Evolutionary conservation across 2,329 filamentous ascomycete species (phyloP), one percentile per base, ranked within the genome.

Genomic region (Apiospora marii): DNA sequence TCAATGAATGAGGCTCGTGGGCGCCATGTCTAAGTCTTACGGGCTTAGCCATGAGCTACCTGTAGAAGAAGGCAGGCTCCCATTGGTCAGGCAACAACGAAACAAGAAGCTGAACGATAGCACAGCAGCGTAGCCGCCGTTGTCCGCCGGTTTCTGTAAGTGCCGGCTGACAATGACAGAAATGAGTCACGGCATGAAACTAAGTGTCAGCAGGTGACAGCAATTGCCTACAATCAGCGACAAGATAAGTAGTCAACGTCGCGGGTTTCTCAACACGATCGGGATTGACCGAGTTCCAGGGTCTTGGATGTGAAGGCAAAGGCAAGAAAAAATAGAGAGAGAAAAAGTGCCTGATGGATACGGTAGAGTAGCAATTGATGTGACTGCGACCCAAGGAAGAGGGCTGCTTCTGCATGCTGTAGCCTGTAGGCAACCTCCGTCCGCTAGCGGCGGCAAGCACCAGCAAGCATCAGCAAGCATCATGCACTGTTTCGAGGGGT

Each of bases 361-460:
- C 46, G 14, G 46, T 22, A 48, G 16, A 48, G 46, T 48, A 22
- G 46, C 22, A 48, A 48, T 19, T 48, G 46, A 22, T 27, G n/a
- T 41, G 8, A 41, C 37, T 8, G 37, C 37, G 10, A 41, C 37
- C 10, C 37, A 41, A 10, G 37, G 37, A 41, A 41, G 37, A 41
- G 10, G 37, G 37, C 37, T 37, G 10, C 37, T 8, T 37, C 14
- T 48, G 46, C n/a, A n/a, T 22, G 22, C 46, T 41, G 27, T n/a
- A n/a, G n/a, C n/a, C 37, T 41, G 37, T 44, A 44, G 46, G 46
- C 46, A 48, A 22, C 46, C 46, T 49, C 46, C 46, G 34, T 19
- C 58, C 58, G 58, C 58, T 64, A 64, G 58, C 58, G 34, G 58
- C 58, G 58, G 58, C 58, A 64, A 41, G 58, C 49, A 51, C 24